These are phyloP conservation scores for Dendrothele bispora DNA, from an alignment of 768 basidiomycete species.

Conservation along the genomic window DNA sequence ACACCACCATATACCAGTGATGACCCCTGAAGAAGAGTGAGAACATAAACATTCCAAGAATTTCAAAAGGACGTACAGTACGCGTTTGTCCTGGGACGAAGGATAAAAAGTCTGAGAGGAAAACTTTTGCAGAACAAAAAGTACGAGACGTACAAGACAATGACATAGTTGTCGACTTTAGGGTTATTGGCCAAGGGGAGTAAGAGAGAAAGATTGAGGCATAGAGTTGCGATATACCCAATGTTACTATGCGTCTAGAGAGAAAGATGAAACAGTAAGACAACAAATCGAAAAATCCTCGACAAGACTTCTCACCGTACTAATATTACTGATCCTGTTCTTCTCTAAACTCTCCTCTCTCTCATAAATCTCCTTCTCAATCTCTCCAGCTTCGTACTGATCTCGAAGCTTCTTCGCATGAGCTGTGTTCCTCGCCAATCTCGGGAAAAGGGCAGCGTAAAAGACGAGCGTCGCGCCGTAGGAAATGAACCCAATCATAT, in stretches of 20 bases:
- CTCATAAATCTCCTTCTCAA: constrained; percentile 64
- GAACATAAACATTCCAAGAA: too few species aligned
- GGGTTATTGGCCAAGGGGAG: constrained; percentile 60
- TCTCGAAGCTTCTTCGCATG: constrained; percentile 56
- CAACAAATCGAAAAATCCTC: not conserved
- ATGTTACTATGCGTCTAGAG: constrained; percentile 71
- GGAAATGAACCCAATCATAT: constrained; percentile 76
- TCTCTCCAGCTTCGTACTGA: constrained; percentile 59
- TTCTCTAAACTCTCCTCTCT: constrained; percentile 77
- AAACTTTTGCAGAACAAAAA: not conserved
- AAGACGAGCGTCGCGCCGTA: constrained; percentile 84
- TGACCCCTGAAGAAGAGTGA: too few species aligned
- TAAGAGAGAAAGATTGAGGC: constrained; percentile 69
- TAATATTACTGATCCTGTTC: constrained; percentile 83
- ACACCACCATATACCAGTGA: constrained; percentile 90
- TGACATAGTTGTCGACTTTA: constrained; percentile 70
- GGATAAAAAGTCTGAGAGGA: not conserved
- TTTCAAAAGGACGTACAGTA: too few species aligned
- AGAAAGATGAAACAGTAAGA: not conserved
- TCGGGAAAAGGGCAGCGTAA: constrained; percentile 76
- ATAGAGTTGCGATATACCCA: constrained; percentile 66
- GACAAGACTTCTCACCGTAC: constrained; percentile 52
- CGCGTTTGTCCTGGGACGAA: constrained; percentile 68
- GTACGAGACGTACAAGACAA: constrained; percentile 58
- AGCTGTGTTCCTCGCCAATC: constrained; percentile 75